These are phyloP conservation scores for Nicotiana undulata DNA, from an alignment of 257 asterid species.

Conservation along the genomic window DNA sequence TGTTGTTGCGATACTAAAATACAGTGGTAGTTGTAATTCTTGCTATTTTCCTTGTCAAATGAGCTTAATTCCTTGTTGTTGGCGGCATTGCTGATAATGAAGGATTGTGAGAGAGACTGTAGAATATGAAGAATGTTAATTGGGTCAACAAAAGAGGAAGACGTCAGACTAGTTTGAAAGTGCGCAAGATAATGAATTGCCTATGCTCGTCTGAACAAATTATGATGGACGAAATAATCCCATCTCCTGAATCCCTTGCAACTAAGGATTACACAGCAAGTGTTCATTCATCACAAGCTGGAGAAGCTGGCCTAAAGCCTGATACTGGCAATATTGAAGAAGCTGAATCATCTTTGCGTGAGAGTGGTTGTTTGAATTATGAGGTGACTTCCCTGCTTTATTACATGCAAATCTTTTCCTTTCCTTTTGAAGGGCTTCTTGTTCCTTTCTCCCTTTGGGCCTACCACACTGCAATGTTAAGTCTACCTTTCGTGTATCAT, in stretches of 20 bases:
- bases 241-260: slow-evolving; percentile 52
- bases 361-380: slow-evolving; percentile 65
- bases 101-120: slow-evolving; percentile 27
- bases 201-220: slow-evolving; percentile 54
- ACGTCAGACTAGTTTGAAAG: slow-evolving; percentile 15
- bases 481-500: neutral
- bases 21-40: neutral
- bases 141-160: slow-evolving; percentile 23
- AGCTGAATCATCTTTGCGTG: slow-evolving; percentile 81
- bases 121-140: slow-evolving; percentile 41
- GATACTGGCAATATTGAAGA: slow-evolving; percentile 80
- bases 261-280: slow-evolving; percentile 51
- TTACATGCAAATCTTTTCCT: slow-evolving; percentile 1
- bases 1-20: neutral
- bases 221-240: slow-evolving; percentile 37
- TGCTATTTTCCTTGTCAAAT: neutral
- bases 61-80: slow-evolving; percentile 13
- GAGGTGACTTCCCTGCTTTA: slow-evolving; percentile 40
- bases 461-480: neutral
- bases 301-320: slow-evolving; percentile 48
- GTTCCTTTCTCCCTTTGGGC: neutral
- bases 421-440: neutral
- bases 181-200: slow-evolving; percentile 52
- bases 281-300: slow-evolving; percentile 41
- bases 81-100: slow-evolving; percentile 18